Percentiles rank a stretch among this genome's conserved stretches.
These are phyloP conservation scores for Xerocomellus amylosporus DNA, from an alignment of 768 basidiomycete species.

Conservation along the genomic window DNA sequence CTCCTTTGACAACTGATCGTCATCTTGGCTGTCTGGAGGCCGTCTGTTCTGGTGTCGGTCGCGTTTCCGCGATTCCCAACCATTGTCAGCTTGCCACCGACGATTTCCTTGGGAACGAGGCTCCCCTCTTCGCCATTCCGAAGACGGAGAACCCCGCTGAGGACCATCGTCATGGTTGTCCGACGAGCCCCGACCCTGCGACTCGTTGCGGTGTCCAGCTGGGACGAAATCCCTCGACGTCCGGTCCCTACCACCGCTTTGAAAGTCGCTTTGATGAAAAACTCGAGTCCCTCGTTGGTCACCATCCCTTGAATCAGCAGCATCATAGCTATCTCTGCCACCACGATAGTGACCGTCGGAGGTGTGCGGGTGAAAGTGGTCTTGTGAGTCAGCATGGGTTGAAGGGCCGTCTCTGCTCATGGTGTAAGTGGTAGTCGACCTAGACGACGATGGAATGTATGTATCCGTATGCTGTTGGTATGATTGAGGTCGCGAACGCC, in stretches of 20 bases:
- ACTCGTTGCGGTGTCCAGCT: conserved; percentile 46
- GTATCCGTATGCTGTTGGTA: conserved; percentile 43
- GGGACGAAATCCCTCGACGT: conserved; percentile 45
- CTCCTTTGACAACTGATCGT: conserved; percentile 29
- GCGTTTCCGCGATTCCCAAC: conserved; percentile 53
- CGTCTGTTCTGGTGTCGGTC: conserved; percentile 42
- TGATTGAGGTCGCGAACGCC: conserved; percentile 47
- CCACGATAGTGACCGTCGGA: conserved; percentile 52
- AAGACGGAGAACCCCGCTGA: conserved; percentile 43
- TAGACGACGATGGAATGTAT: conserved; percentile 44
- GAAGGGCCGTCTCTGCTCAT: conserved; percentile 50
- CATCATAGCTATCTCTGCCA: conserved; percentile 50
- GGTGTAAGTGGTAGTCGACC: conserved; percentile 45
- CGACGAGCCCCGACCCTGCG: conserved; percentile 41
- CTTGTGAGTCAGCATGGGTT: conserved; percentile 48
- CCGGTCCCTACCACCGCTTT: conserved; percentile 46
- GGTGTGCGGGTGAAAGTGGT: conserved; percentile 35
- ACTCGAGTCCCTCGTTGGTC: conserved; percentile 45
- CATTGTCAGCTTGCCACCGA: conserved; percentile 38
- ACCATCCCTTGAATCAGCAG: conserved; percentile 41
- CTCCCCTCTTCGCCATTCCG: conserved; percentile 41
- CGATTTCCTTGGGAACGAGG: conserved; percentile 27
- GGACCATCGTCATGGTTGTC: conserved; percentile 41
- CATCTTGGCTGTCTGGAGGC: conserved; percentile 30
- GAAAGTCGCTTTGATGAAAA: conserved; percentile 41